Base-by-base conservation (phyloP, 2,329 filamentous ascomycete genomes). In the Coleophoma cylindrospora region DNA sequence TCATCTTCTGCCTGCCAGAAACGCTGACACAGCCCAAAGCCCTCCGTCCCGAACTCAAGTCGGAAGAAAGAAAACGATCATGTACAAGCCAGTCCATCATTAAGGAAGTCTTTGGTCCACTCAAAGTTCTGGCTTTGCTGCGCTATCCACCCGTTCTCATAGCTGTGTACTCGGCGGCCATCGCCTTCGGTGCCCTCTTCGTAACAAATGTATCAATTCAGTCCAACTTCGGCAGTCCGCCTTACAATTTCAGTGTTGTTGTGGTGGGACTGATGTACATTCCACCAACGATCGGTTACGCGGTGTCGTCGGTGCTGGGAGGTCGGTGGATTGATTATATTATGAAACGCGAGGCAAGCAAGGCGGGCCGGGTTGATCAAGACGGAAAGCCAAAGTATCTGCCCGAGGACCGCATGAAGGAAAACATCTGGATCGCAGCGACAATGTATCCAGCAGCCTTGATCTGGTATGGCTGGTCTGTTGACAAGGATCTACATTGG, bases 361-460 rank as follows among this genome's bases (percentile, higher is more conserved):
- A 77, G 55, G 87, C 86, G 0, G 81, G 80, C 13, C 74, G 87
- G 19, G 86, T 84, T 60, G 86, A 89, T 57, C 77, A 76, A 34
- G 68, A 79, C 34, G 88, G 87, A 14, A 78, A 76, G 51, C 72
- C 89, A 19, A 70, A 89, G 9, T 86, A 82, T 61, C 73, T 81
- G 2, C 89, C 89, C 0, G 89, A 94, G 68, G 89, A 95, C 65
- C 79, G 89, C 12, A 88, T 94, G 80, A 76, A 84, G 40, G 86
- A 92, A 63, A 94, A 95, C 62, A 86, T 86, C 2, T 92, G 85
- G 85, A 67, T 91, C 1, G 86, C 85, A 3, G 84, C 84, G 1
- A 72, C 81, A 3, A 57, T 91, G 43, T 91, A 87, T 58, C 89
- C 89, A 0, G 73, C 74, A 0, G 84, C 83, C 0, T 66, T 94